A percentile compares a stretch with the other conserved stretches of the same genome.
These are phyloP conservation scores for Anthracocystis setariae DNA, from an alignment of 1,284 basidiomycete genomes.

Conservation along the genomic window DNA sequence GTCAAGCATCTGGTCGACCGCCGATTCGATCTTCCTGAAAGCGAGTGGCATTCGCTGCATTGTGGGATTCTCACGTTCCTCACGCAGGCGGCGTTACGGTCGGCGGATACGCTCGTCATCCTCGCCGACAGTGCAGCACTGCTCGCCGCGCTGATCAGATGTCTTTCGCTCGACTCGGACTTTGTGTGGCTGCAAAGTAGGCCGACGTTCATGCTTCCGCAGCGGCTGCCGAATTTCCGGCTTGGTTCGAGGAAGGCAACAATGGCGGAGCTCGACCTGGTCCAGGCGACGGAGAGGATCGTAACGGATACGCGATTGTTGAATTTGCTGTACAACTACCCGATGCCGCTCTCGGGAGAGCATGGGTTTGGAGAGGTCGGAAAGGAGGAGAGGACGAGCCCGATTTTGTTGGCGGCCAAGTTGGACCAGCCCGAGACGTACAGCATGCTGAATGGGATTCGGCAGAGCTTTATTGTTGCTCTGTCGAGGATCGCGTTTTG, in stretches of 20 bases:
- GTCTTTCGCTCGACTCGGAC: constrained; percentile 51
- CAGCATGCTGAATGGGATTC: constrained; percentile 59
- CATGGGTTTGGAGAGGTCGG: constrained; percentile 6
- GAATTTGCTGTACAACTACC: constrained; percentile 53
- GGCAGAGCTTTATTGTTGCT: constrained; percentile 56
- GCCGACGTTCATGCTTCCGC: constrained; percentile 29
- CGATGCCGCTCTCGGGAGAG: constrained; percentile 24
- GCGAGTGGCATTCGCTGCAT: constrained; percentile 42
- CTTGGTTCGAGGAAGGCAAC: not conserved
- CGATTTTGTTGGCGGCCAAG: constrained; percentile 44
- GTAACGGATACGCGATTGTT: constrained; percentile 51
- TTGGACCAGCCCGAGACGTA: constrained; percentile 52
- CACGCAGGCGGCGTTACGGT: constrained; percentile 38
- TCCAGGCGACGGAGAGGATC: constrained; percentile 51
- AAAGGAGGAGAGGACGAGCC: constrained; percentile 22
- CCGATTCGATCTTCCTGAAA: constrained; percentile 41
- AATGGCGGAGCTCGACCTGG: constrained; percentile 27
- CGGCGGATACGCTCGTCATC: constrained; percentile 42
- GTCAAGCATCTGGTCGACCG: constrained; percentile 58
- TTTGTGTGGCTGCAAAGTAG: constrained; percentile 45
- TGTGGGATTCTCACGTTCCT: constrained; percentile 38
- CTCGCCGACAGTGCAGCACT: constrained; percentile 53
- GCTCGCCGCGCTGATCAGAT: constrained; percentile 51
- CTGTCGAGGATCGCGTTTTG: constrained; percentile 57
- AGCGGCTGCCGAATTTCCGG: constrained; percentile 9